phyloP scores from a whole-genome alignment of 345 rosid genomes.

The Eucalyptus regnans region DNA sequence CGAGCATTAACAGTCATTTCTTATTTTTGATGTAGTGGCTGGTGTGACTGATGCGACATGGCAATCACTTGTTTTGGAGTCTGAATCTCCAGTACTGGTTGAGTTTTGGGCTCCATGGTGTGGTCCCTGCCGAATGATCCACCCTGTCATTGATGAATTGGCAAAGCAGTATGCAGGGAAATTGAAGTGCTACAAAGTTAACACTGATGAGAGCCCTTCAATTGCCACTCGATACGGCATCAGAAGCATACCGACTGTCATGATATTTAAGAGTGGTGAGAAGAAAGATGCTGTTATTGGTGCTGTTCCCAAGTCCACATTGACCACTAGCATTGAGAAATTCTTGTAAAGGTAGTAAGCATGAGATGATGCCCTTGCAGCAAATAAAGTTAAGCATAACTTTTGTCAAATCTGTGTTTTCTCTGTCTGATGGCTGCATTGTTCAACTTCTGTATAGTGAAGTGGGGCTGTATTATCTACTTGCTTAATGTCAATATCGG shows the following conservation, averaged over 20 bases:
- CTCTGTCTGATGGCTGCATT: not conserved
- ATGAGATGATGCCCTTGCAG: not conserved
- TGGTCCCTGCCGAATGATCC: constrained; percentile 45
- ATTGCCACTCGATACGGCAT: constrained; percentile 28
- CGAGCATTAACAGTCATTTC: not conserved
- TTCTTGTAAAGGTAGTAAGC: constrained; percentile 14
- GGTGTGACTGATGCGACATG: constrained; percentile 20
- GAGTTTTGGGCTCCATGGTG: constrained; percentile 60
- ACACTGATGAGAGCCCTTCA: constrained; percentile 32
- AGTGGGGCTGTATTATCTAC: not conserved
- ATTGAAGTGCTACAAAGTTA: constrained; percentile 32
- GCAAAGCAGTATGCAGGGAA: constrained; percentile 33
- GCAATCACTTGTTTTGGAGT: constrained; percentile 21
- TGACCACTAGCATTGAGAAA: constrained; percentile 25
- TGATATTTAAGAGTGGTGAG: constrained; percentile 35
- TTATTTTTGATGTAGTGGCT: constrained; percentile 8
- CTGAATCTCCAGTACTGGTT: constrained; percentile 23
- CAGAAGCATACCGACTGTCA: constrained; percentile 42
- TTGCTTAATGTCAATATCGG: not conserved
- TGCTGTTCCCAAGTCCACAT: constrained; percentile 32
- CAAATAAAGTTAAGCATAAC: not conserved
- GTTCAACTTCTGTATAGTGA: not conserved
- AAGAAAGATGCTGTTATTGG: constrained; percentile 38
- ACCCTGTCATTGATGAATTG: constrained; percentile 28
- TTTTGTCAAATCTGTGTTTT: not conserved